Evolutionary conservation across 129 eudicot species (phyloP).

Genomic region (Helianthus tuberosus): DNA sequence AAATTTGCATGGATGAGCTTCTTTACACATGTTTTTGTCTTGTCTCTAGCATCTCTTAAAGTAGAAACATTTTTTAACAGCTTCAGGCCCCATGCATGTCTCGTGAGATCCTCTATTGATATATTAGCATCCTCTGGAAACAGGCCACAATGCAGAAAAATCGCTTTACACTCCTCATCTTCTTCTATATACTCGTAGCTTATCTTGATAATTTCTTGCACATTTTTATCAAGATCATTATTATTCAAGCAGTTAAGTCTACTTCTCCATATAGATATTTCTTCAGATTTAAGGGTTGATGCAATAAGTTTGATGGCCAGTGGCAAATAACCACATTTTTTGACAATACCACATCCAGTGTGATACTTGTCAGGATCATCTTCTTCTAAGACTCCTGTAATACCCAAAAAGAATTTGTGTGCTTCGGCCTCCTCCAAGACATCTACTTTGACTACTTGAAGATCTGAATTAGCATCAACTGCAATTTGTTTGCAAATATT

Average conservation of each 20-base stretch:
- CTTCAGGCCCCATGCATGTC: constrained; percentile 14
- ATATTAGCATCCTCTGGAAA: background rate
- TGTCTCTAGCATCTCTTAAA: background rate
- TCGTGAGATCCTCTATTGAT: background rate
- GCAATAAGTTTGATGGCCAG: constrained; percentile 24
- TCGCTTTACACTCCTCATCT: background rate
- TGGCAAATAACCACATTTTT: constrained; percentile 20
- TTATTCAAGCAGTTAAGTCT: background rate
- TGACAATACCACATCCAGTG: constrained; percentile 1
- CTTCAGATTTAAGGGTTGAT: background rate
- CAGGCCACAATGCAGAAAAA: constrained; percentile 10
- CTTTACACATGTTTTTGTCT: background rate
- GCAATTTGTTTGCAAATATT: background rate
- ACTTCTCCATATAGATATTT: background rate
- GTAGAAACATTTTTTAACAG: background rate
- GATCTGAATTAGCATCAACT: background rate
- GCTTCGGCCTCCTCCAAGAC: constrained; percentile 17
- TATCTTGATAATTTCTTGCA: background rate
- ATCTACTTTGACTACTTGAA: background rate
- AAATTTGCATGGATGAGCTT: constrained; percentile 13
- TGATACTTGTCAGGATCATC: background rate
- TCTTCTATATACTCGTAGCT: background rate
- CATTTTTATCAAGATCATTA: background rate
- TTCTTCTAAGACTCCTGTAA: background rate
- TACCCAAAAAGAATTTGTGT: background rate